A percentile compares a stretch with the other conserved stretches of the same genome.
Evolutionary conservation across 352 stramenopile species (phyloP).

Genomic region (Phytophthora pini): DNA sequence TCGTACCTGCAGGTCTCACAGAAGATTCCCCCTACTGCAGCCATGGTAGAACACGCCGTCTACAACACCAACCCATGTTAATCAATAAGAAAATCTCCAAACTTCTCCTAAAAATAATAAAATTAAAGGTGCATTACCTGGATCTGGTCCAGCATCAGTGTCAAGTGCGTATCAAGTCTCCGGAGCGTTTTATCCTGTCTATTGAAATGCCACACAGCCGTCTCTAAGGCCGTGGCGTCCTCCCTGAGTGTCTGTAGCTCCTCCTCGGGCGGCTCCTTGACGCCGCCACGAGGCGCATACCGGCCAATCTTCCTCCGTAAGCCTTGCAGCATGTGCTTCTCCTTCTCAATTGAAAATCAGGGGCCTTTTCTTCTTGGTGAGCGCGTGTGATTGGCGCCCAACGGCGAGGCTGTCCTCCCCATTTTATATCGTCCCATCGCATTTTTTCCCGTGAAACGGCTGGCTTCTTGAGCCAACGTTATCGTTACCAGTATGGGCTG

Average conservation of each 20-base stretch:
- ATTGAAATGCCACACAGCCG: slow-evolving; percentile 54
- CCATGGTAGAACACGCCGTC: slow-evolving; percentile 52
- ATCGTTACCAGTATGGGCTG: slow-evolving; percentile 9
- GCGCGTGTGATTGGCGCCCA: slow-evolving; percentile 17
- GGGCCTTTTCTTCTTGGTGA: slow-evolving; percentile 20
- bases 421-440: slow-evolving; percentile 27
- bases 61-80: slow-evolving; percentile 20
- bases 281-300: slow-evolving; percentile 28
- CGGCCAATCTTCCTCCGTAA: slow-evolving; percentile 69
- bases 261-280: slow-evolving; percentile 24
- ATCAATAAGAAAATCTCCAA: slow-evolving; percentile 7
- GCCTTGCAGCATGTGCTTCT: slow-evolving; percentile 56
- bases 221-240: slow-evolving; percentile 39
- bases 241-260: slow-evolving; percentile 11
- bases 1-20: slow-evolving; percentile 55
- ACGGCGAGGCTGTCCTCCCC: slow-evolving; percentile 24
- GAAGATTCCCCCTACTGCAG: slow-evolving; percentile 61
- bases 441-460: slow-evolving; percentile 21
- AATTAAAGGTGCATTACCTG: slow-evolving; percentile 34
- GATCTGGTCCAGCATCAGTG: slow-evolving; percentile 64
- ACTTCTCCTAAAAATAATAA: background rate
- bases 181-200: slow-evolving; percentile 57
- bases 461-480: background rate
- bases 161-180: slow-evolving; percentile 53
- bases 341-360: slow-evolving; percentile 9